Percentiles rank a stretch among this genome's conserved stretches.
Evolutionary conservation across 1,284 basidiomycete genomes (phyloP).

Genomic region (Cutaneotrichosporon daszewskae): DNA sequence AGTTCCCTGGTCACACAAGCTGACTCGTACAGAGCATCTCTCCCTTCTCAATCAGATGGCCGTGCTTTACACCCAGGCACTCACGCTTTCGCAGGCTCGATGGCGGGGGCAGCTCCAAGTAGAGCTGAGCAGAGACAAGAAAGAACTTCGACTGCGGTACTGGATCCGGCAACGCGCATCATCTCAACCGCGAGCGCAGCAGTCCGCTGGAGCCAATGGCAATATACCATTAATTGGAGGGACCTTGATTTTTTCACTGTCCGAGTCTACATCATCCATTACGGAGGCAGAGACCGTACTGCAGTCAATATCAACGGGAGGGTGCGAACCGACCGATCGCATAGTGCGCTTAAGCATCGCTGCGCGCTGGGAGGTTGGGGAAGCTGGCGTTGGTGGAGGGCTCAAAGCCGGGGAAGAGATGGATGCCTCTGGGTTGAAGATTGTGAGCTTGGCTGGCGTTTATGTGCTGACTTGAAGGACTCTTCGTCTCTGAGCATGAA

Average conservation of each 20-base stretch:
- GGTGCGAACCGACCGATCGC: constrained; percentile 21
- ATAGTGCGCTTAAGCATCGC: constrained; percentile 24
- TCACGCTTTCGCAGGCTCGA: constrained; percentile 27
- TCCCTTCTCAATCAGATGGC: constrained; percentile 42
- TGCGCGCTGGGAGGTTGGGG: constrained; percentile 39
- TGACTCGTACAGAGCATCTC: constrained; percentile 29
- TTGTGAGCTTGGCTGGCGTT: constrained; percentile 24
- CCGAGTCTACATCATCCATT: constrained; percentile 15
- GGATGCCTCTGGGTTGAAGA: constrained; percentile 21
- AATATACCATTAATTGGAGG: constrained; percentile 27
- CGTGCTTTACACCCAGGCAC: constrained; percentile 33
- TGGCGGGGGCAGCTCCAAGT: constrained; percentile 36
- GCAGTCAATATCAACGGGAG: constrained; percentile 15
- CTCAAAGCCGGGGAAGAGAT: constrained; percentile 30
- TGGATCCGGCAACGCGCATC: constrained; percentile 26
- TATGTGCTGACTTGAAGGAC: constrained; percentile 20
- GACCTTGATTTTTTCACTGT: constrained; percentile 24
- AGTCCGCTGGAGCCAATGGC: not conserved
- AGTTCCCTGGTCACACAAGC: constrained; percentile 7
- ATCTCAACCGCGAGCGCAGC: not conserved
- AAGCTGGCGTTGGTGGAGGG: constrained; percentile 32
- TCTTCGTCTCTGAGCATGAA: constrained; percentile 26
- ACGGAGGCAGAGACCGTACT: constrained; percentile 19
- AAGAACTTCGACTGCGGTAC: constrained; percentile 31
- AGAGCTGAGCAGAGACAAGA: constrained; percentile 32